Evolutionary conservation across 2,329 filamentous ascomycete species (phyloP).

Genomic region (Microsporum audouinii): DNA sequence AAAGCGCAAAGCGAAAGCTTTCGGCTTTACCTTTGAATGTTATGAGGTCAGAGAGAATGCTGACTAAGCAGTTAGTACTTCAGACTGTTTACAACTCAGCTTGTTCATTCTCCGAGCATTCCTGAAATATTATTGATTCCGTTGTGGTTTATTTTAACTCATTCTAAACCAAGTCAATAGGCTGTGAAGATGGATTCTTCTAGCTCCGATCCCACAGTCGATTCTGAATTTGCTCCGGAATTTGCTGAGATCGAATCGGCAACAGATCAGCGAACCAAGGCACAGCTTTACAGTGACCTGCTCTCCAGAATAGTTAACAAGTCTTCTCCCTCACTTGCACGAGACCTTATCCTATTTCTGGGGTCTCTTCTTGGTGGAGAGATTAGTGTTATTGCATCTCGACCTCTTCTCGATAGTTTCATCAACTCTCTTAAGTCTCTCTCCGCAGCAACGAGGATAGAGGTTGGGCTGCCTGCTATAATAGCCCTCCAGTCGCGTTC

Average conservation of each 20-base stretch:
- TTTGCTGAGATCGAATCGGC: slow-evolving; percentile 42
- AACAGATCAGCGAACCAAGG: slow-evolving; percentile 39
- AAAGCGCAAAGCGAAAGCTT: background rate
- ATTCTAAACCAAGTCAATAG: background rate
- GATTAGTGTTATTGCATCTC: slow-evolving; percentile 64
- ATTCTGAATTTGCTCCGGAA: slow-evolving; percentile 38
- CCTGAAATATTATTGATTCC: background rate
- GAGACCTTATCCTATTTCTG: slow-evolving; percentile 57
- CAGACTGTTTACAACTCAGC: too few species aligned
- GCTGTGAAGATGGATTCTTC: background rate
- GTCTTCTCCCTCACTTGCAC: slow-evolving; percentile 35
- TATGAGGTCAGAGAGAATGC: background rate
- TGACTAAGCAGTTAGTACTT: background rate
- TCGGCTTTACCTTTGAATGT: background rate
- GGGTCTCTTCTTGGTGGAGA: slow-evolving; percentile 58
- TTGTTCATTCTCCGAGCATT: too few species aligned
- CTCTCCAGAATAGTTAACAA: slow-evolving; percentile 45
- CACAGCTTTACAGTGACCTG: slow-evolving; percentile 47
- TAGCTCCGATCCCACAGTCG: slow-evolving; percentile 35
- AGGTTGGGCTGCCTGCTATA: slow-evolving; percentile 64
- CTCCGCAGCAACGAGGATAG: slow-evolving; percentile 53
- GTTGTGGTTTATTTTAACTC: too few species aligned
- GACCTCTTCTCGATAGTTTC: slow-evolving; percentile 58
- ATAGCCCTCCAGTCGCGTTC: slow-evolving; percentile 53
- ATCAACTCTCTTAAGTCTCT: slow-evolving; percentile 50